Evolutionary conservation across 2,329 filamentous ascomycete species (phyloP).

Genomic region (Metarhizium brunneum): DNA sequence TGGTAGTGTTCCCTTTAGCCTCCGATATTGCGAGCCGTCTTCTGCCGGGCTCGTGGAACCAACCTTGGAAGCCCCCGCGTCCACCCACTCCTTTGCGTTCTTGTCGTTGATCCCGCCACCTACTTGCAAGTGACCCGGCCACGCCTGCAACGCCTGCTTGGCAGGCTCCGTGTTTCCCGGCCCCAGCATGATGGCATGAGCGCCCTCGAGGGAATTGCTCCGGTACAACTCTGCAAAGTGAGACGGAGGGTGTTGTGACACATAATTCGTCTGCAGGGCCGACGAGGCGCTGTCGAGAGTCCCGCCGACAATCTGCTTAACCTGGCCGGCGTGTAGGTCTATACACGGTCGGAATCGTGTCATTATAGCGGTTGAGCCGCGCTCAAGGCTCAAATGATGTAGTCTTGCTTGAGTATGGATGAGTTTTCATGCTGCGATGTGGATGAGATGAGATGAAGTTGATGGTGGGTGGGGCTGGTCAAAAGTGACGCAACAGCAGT

Average conservation of each 20-base stretch:
- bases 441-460: background rate
- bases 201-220: conserved; percentile 63
- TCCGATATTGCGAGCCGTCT: conserved; percentile 9
- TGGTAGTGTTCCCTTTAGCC: conserved; percentile 28
- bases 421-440: background rate
- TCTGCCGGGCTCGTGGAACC: conserved; percentile 10
- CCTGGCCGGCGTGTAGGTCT: conserved; percentile 91
- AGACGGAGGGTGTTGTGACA: conserved; percentile 71
- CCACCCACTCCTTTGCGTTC: conserved; percentile 82
- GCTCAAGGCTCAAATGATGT: background rate
- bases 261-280: conserved; percentile 81
- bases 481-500: background rate
- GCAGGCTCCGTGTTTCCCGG: conserved; percentile 78
- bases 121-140: conserved; percentile 76
- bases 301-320: conserved; percentile 97
- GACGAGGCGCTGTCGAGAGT: conserved; percentile 63
- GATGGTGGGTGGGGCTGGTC: background rate
- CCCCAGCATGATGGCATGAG: conserved; percentile 95
- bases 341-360: conserved; percentile 94
- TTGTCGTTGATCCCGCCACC: conserved; percentile 85
- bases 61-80: conserved; percentile 81
- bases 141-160: conserved; percentile 63
- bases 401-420: background rate
- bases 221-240: conserved; percentile 79
- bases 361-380: conserved; percentile 43